Conservation (phyloP, 129 eudicot species). For the Sambucus nigra region DNA sequence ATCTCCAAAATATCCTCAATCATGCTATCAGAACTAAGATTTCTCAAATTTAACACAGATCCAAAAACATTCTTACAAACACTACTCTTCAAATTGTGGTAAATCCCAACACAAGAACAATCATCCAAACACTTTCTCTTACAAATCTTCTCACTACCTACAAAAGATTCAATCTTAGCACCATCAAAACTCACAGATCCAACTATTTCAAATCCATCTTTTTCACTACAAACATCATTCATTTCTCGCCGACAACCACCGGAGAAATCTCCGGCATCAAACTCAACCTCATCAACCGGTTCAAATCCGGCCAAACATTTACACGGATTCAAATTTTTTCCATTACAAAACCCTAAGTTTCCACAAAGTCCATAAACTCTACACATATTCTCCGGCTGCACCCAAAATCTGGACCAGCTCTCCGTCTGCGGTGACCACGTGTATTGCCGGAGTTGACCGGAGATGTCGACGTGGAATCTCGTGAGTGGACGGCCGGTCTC, state of each 20-base stretch:
- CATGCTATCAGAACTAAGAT: constrained; percentile 44
- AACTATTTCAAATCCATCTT: constrained; percentile 45
- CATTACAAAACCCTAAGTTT: constrained; percentile 51
- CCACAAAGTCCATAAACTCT: constrained; percentile 65
- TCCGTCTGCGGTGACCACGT: constrained; percentile 79
- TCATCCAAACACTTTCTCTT: constrained; percentile 51
- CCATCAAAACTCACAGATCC: constrained; percentile 53
- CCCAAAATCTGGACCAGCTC: constrained; percentile 78
- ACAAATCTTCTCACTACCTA: constrained; percentile 38
- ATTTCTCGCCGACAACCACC: constrained; percentile 51
- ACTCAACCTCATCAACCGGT: constrained; percentile 36
- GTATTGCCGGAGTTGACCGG: constrained; percentile 56
- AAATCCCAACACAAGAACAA: constrained; percentile 64
- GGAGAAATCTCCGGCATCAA: constrained; percentile 58
- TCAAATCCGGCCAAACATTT: constrained; percentile 48
- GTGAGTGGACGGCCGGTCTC: constrained; percentile 56
- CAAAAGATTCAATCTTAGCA: constrained; percentile 20
- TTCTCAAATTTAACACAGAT: constrained; percentile 44
- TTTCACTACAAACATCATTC: constrained; percentile 17
- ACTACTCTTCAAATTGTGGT: constrained; percentile 32
- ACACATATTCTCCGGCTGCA: constrained; percentile 60
- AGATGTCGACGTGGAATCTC: constrained; percentile 41
- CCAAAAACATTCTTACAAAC: constrained; percentile 61
- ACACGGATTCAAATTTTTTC: constrained; percentile 31
- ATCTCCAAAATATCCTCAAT: constrained; percentile 33